Base-by-base conservation (phyloP, 371 early-diverging fungal genomes). In the Mucor mucedo region DNA sequence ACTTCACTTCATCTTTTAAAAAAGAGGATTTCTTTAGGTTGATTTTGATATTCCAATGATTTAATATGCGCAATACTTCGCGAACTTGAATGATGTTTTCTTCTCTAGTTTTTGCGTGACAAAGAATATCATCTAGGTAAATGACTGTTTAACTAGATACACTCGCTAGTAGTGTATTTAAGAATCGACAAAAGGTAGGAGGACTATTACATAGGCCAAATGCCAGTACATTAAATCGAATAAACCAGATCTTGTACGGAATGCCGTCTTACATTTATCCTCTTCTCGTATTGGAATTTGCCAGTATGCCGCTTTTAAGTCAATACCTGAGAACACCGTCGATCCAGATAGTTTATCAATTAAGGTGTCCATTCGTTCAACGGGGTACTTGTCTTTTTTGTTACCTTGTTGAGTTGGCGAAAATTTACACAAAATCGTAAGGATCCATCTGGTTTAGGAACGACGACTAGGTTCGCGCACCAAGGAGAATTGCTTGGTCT, bases 11-110 rank as follows among this genome's bases (percentile, higher is more conserved):
- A 7, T 38, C 4, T 0, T n/a, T 2, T 41, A 57, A 48, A 61
- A 86, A 84, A 13, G 64, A 21, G 54, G 86, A 88, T 61, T 90
- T 90, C 2, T 67, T 52, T 4, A 65, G 53, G 8, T 74, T 75
- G 3, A 56, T 52, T 6, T 63, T 69, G 7, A 87, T 57, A 11
- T 67, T 54, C 10, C 76, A 55, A 39, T 73, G 9, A 0, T 38
- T 21, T n/a, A 88, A 68, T 10, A 55, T 47, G 0, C 52, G 3
- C 6, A 86, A 63, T 5, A 85, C 76, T 1, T 27, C 6, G 0
- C 58, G n/a, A 16, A 83, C 7, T 59, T 84, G 68, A 13, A 45
- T 2, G 2, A 45, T n/a, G 49, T 87, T 84, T n/a, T 80, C 75
- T 14, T 80, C 70, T 8, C 21, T n/a, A n/a, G 60, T 66, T 6